phyloP scores from a whole-genome alignment of 306 rosid genomes.

The Trifolium dubium region DNA sequence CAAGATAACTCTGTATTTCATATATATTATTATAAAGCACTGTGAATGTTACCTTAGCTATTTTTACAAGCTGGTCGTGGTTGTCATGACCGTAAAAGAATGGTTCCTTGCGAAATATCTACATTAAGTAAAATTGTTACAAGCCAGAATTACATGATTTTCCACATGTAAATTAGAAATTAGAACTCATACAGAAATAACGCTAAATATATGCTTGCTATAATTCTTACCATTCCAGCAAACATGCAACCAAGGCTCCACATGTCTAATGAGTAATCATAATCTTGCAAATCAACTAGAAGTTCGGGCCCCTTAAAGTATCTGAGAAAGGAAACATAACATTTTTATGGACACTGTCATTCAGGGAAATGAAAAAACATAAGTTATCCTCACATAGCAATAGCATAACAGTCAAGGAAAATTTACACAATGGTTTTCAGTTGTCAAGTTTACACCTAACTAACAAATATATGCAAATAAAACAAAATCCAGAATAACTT shows the following conservation, averaged over 20 bases:
- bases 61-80: conserved; percentile 89
- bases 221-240: conserved; percentile 94
- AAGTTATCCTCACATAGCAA: conserved; percentile 30
- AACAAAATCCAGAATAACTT: not conserved
- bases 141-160: conserved; percentile 22
- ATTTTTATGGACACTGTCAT: conserved; percentile 29
- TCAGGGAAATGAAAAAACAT: conserved; percentile 26
- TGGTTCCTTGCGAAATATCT: conserved; percentile 97
- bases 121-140: conserved; percentile 42
- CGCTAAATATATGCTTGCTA: conserved; percentile 6
- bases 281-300: conserved; percentile 88
- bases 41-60: conserved; percentile 70
- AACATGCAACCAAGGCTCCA: conserved; percentile 99
- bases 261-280: conserved; percentile 92
- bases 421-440: not conserved
- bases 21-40: conserved; percentile 31
- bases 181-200: conserved; percentile 9
- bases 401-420: conserved; percentile 11
- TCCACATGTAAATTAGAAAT: conserved; percentile 1
- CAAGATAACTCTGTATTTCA: conserved; percentile 5
- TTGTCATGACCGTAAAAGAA: conserved; percentile 99
- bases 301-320: conserved; percentile 93
- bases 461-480: conserved; percentile 22
- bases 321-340: conserved; percentile 54
- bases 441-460: conserved; percentile 5